Conservation (phyloP, 208 protist genomes). For the Hexamita inflata region DNA sequence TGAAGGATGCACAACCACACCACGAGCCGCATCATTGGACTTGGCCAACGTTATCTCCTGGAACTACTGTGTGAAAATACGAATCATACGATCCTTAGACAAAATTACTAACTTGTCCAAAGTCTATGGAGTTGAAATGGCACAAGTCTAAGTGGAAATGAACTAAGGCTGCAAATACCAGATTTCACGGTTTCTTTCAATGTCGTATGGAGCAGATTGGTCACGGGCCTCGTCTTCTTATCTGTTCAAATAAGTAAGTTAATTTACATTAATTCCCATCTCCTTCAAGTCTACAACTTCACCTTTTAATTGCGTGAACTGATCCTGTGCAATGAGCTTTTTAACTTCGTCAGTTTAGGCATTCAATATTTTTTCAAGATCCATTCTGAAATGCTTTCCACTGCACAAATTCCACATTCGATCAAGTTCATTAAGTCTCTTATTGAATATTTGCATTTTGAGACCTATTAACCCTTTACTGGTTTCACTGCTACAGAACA, state of each 20-base stretch:
- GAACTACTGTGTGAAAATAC: not conserved
- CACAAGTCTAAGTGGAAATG: not conserved
- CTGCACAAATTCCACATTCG: not conserved
- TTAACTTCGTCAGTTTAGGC: not conserved
- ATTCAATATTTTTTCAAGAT: not conserved
- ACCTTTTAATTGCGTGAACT: not conserved
- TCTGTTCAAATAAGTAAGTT: not conserved
- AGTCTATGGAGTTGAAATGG: not conserved
- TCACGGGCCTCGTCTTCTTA: not conserved
- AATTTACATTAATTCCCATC: not conserved
- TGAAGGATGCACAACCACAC: not conserved
- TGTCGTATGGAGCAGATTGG: not conserved
- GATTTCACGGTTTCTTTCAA: not conserved
- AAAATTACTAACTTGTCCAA: constrained; percentile 18
- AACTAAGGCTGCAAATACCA: not conserved
- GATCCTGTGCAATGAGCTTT: not conserved
- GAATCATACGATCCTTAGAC: constrained; percentile 4
- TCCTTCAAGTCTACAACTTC: constrained; percentile 6
- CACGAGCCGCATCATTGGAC: not conserved
- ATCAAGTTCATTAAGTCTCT: constrained; percentile 8
- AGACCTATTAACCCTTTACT: constrained; percentile 4
- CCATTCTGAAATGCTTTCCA: not conserved
- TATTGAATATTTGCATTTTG: not conserved
- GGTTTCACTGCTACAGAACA: no score
- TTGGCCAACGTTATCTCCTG: not conserved